Evolutionary conservation across 2,329 filamentous ascomycete species (phyloP), one percentile per base, ranked within the genome.

Genomic region (Colletotrichum chlorophyti): DNA sequence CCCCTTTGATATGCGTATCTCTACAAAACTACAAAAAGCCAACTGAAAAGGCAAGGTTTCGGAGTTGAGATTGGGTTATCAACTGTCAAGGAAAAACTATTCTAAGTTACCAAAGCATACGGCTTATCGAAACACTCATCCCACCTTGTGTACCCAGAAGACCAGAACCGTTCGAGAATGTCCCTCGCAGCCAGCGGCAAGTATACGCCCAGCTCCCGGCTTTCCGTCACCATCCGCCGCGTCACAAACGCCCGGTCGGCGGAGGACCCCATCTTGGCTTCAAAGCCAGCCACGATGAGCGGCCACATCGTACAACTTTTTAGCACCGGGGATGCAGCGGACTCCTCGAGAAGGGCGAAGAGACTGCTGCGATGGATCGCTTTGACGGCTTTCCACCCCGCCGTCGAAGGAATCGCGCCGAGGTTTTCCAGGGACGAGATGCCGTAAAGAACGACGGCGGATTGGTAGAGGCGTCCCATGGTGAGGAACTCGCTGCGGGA

Each of bases 401-500:
- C 21, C 3, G 52, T 64, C 6, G 11, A 21, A n/a, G 67, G 67
- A 1, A 75, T 50, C 5, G 72, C 57, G 3, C 65, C 64, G 4
- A 71, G 21, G 55, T 69, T 71, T 48, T 74, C 71, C 4, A 76
- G 65, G 2, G 75, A 74, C 1, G 64, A 65, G 50, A 75, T 69
- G 61, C 69, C 73, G 58, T 74, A 76, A 9, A 77, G 35, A 6
- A 66, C 63, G 6, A 69, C 63, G 3, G 74, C 66, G 14, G 65
- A 63, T 45, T 70, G 69, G 43, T 72, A 71, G 5, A 69, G 53
- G 3, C 64, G 62, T 8, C 64, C 73, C 50, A 59, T 59, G 4
- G 37, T 40, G 4, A 66, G 24, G 6, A 63, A 62, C 5, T 38
- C 42, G 12, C 58, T 34, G 12, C 34, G 34, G 1, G 53, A 40